Conservation (phyloP, 2,329 filamentous ascomycete genomes). For the Sarocladium oryzae region DNA sequence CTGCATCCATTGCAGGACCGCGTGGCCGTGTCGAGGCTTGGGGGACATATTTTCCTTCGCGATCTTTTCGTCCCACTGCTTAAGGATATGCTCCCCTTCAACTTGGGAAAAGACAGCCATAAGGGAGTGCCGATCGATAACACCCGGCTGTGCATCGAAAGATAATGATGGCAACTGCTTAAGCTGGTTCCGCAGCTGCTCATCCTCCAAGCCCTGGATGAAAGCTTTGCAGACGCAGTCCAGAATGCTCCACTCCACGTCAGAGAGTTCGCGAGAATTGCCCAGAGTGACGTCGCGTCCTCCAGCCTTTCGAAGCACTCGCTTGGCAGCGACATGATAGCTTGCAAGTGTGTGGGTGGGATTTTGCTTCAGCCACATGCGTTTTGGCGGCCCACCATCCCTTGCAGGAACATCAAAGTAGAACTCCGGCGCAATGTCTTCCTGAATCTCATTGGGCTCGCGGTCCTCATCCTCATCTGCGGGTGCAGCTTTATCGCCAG, state of each 20-base stretch:
- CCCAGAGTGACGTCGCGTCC: conserved; percentile 44
- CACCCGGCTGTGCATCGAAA: conserved; percentile 21
- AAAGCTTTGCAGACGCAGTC: conserved; percentile 48
- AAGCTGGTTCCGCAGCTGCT: conserved; percentile 38
- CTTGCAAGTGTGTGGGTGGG: conserved; percentile 33
- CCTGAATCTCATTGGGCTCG: conserved; percentile 11
- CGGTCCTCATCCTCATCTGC: conserved; percentile 19
- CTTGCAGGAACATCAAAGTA: conserved; percentile 18
- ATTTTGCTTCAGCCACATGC: conserved; percentile 34
- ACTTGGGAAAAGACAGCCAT: conserved; percentile 46
- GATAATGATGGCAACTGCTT: conserved; percentile 40
- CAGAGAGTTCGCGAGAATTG: conserved; percentile 35
- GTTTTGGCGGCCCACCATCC: conserved; percentile 14
- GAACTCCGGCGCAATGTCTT: conserved; percentile 8
- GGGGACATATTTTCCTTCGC: conserved; percentile 15
- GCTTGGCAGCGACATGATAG: conserved; percentile 44
- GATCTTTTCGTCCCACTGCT: conserved; percentile 20
- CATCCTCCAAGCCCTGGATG: conserved; percentile 45
- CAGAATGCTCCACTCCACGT: conserved; percentile 40
- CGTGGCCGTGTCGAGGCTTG: conserved; percentile 23
- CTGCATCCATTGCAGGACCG: conserved; percentile 39
- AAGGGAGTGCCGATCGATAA: conserved; percentile 39
- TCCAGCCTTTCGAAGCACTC: conserved; percentile 40
- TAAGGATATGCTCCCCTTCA: conserved; percentile 48
- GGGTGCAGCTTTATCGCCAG: neutral